phyloP scores from a whole-genome alignment of 1,284 basidiomycete genomes.

The Veloporphyrellus conicus region DNA sequence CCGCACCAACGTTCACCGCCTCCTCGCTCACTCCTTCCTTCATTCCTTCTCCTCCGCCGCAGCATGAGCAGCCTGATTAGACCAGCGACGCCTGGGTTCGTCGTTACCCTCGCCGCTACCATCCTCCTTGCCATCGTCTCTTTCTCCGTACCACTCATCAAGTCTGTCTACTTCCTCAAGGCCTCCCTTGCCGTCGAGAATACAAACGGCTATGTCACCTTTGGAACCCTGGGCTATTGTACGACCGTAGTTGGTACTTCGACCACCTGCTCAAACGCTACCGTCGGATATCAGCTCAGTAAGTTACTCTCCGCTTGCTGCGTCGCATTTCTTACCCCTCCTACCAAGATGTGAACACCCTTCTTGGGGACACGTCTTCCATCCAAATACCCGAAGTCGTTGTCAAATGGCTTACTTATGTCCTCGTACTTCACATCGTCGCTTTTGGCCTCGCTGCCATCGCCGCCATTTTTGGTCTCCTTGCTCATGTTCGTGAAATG shows the following conservation, averaged over 20 bases:
- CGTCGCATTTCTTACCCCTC: conserved; percentile 13
- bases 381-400: conserved; percentile 72
- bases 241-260: conserved; percentile 48
- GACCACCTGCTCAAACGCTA: conserved; percentile 71
- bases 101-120: conserved; percentile 73
- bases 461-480: conserved; percentile 72
- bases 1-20: background rate
- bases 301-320: conserved; percentile 29
- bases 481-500: conserved; percentile 82
- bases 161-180: conserved; percentile 79
- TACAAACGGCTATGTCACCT: conserved; percentile 60
- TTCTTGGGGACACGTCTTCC: conserved; percentile 63
- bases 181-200: conserved; percentile 55
- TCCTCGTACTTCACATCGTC: conserved; percentile 82
- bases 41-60: background rate
- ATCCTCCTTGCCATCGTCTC: conserved; percentile 75
- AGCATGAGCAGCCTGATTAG: conserved; percentile 57
- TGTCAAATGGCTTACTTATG: conserved; percentile 88
- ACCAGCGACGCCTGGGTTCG: conserved; percentile 80
- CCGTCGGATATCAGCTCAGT: conserved; percentile 83
- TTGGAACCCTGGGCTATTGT: conserved; percentile 87
- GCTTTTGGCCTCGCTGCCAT: conserved; percentile 70
- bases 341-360: conserved; percentile 66
- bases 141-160: conserved; percentile 83
- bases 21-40: background rate